These are phyloP conservation scores for Mytilinidion resinicola DNA, from an alignment of 495 filamentous ascomycete genomes.

Conservation along the genomic window DNA sequence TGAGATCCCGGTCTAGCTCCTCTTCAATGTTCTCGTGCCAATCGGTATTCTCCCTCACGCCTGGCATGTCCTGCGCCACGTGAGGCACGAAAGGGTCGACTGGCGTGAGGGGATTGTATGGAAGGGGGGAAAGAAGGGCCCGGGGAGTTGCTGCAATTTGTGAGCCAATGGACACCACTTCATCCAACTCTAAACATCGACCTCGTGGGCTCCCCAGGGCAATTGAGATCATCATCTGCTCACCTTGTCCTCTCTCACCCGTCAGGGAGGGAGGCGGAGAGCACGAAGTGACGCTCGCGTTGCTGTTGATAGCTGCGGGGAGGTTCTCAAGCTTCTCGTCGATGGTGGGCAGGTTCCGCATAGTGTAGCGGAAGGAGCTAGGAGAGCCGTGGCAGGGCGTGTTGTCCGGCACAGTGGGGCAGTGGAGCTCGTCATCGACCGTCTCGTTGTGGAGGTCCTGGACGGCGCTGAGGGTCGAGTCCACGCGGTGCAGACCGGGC, in stretches of 20 bases:
- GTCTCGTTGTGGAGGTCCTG: neutral
- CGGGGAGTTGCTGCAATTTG: neutral
- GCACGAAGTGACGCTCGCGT: neutral
- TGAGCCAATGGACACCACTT: neutral
- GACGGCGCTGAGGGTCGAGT: neutral
- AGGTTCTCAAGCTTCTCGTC: conserved; percentile 18
- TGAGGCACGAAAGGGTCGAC: neutral
- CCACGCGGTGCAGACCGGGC: neutral
- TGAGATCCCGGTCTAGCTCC: conserved; percentile 13
- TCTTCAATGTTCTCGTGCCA: conserved; percentile 21
- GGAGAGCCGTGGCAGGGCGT: conserved; percentile 7
- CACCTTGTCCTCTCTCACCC: conserved; percentile 1
- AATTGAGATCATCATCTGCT: neutral
- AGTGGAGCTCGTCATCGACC: neutral
- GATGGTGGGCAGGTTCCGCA: conserved; percentile 9
- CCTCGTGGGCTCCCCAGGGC: neutral
- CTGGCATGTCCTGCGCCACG: neutral
- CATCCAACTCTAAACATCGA: neutral
- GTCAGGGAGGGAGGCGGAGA: neutral
- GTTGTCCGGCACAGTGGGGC: neutral
- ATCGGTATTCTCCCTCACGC: conserved; percentile 13
- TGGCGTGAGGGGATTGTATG: neutral
- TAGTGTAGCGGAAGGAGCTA: conserved; percentile 6
- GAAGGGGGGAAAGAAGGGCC: neutral
- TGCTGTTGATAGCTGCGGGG: conserved; percentile 1